phyloP scores from a whole-genome alignment of 2,329 filamentous ascomycete genomes.

The Hawksworthiomyces lignivorus region DNA sequence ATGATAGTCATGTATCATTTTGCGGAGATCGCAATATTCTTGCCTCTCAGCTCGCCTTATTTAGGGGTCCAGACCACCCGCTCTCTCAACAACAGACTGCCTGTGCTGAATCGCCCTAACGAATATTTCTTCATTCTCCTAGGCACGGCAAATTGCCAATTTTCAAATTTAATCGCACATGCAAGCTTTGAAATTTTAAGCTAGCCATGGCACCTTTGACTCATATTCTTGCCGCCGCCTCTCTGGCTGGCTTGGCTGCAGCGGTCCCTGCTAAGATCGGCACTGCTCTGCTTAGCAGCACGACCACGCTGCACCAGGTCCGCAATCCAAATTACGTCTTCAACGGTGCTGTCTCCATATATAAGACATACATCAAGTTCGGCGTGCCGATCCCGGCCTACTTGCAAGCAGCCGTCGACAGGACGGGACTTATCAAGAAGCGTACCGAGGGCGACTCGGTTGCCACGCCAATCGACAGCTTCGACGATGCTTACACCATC shows the following conservation, averaged over 20 bases:
- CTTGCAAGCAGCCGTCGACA: constrained; percentile 24
- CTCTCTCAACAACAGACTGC: no score
- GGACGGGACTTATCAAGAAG: constrained; percentile 11
- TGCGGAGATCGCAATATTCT: no score
- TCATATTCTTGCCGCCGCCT: constrained; percentile 18
- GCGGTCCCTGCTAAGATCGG: constrained; percentile 23
- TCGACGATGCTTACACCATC: constrained; percentile 31
- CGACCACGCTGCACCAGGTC: constrained; percentile 33
- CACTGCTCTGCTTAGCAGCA: constrained; percentile 26
- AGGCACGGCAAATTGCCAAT: no score
- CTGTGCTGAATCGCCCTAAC: no score
- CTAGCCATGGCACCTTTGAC: constrained; percentile 11
- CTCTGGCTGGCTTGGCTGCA: constrained; percentile 22
- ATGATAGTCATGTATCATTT: no score
- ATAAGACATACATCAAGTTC: constrained; percentile 32
- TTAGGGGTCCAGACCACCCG: no score
- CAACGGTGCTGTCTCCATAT: constrained; percentile 26
- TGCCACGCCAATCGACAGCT: constrained; percentile 34
- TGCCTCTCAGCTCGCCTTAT: no score
- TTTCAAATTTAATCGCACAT: neutral
- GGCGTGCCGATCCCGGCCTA: constrained; percentile 26
- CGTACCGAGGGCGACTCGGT: constrained; percentile 24
- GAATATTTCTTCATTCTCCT: no score
- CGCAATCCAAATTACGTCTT: constrained; percentile 27
- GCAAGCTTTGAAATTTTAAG: neutral